A percentile compares a stretch with the other conserved stretches of the same genome.
These are phyloP conservation scores for Neurospora discreta DNA, from an alignment of 495 filamentous ascomycete genomes.

Conservation along the genomic window DNA sequence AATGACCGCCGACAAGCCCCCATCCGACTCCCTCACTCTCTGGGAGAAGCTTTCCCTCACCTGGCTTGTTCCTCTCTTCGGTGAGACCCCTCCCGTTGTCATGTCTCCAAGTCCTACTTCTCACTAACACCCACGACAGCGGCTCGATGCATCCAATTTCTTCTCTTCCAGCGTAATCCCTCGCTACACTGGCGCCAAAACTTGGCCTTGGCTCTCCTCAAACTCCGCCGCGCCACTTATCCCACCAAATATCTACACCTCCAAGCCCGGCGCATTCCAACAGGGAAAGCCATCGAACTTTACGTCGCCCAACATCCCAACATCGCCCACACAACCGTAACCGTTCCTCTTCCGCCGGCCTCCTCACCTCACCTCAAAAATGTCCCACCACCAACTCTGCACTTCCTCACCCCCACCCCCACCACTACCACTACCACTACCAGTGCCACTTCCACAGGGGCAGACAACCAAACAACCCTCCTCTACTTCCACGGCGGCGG, in stretches of 20 bases:
- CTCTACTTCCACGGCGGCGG: conserved; percentile 16
- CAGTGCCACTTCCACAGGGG: no score
- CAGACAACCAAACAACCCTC: neutral
- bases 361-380: neutral
- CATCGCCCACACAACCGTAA: neutral
- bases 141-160: neutral
- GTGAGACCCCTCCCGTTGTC: neutral
- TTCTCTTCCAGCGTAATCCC: neutral
- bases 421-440: no score
- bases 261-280: conserved; percentile 2
- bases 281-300: neutral
- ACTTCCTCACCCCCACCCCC: conserved; percentile 4
- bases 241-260: conserved; percentile 1
- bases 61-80: neutral
- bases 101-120: neutral
- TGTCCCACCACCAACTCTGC: neutral
- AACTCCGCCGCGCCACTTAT: conserved; percentile 4
- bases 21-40: neutral
- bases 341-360: neutral
- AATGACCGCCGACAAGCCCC: neutral
- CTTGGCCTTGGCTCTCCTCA: conserved; percentile 6
- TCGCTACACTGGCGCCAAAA: conserved; percentile 12
- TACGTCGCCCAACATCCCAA: neutral
- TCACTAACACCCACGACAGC: neutral
- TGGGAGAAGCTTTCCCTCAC: neutral